Conservation (phyloP, 148 eudicot species). For the Simmondsia chinensis region DNA sequence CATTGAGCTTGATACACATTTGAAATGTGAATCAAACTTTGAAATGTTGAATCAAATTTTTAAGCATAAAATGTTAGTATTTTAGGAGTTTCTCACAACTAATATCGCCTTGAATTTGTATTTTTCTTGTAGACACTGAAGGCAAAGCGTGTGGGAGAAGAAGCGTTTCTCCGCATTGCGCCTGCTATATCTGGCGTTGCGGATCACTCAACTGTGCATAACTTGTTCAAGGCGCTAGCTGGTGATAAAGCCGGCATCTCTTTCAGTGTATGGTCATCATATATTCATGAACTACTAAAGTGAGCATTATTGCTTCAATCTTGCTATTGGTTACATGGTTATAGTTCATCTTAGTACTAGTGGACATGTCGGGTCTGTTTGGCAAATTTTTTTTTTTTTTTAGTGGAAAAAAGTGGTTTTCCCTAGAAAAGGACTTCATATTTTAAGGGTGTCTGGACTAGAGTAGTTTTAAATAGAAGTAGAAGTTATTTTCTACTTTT, state of each 20-base stretch:
- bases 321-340: not conserved
- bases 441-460: too few species aligned
- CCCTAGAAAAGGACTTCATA: too few species aligned
- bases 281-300: conserved; percentile 68
- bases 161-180: conserved; percentile 83
- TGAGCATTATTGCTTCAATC: conserved; percentile 26
- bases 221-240: conserved; percentile 78
- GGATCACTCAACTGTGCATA: conserved; percentile 79
- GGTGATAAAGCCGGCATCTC: conserved; percentile 66
- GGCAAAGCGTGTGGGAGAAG: conserved; percentile 57
- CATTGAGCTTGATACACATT: too few species aligned
- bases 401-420: too few species aligned
- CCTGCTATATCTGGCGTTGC: conserved; percentile 90
- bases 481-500: too few species aligned
- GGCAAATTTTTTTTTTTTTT: too few species aligned
- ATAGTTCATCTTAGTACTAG: too few species aligned
- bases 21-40: too few species aligned
- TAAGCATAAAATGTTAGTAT: too few species aligned
- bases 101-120: conserved; percentile 2
- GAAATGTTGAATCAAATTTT: not conserved
- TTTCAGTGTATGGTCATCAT: conserved; percentile 62
- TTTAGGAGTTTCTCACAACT: too few species aligned
- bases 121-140: conserved; percentile 24
- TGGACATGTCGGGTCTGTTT: too few species aligned
- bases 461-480: too few species aligned